Evolutionary conservation across 495 filamentous ascomycete genomes (phyloP), one percentile per base, ranked within the genome.

Genomic region (Hypoxylon trugodes): DNA sequence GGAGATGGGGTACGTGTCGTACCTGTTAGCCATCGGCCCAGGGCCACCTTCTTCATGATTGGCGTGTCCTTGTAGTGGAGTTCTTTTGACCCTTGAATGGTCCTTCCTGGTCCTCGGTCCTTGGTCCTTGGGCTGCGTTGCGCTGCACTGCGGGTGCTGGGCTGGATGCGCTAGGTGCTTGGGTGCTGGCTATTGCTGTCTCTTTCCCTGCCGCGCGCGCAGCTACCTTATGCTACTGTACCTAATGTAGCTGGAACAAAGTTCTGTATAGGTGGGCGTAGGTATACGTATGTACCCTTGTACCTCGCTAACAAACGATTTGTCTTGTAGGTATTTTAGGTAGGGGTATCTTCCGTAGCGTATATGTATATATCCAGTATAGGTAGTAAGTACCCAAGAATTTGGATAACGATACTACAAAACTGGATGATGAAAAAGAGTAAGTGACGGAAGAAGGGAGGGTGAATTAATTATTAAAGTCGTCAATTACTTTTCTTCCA

Each of bases 21-120:
- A 53, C 65, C 65, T 68, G 59, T 65, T 65, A 73, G 69, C 70
- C 64, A 73, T 65, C 61, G 61, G 36, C 67, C 70, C 36, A 72
- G 61, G 70, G 68, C 52, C 42, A 51, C 53, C 42, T 53, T 55
- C 54, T 61, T 70, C 70, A 70, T 73, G 70, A 70, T 73, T 70
- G 67, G 64, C 30, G 43, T 37, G 28, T 41, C 16, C 15, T 16
- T 51, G 43, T 54, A 67, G 62, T 43, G 55, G 60, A 16, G 48
- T 42, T 25, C 40, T n/a, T n/a, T n/a, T n/a, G 24, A 65, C 55
- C 59, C 65, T 63, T 63, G 65, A 50, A 64, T 52, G 43, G 59
- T 42, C 54, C 58, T 63, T 62, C 65, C 58, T 67, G 57, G 59
- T 63, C 65, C 65, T 64, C 59, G 65, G 59, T 68, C 59, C 65